Conservation (phyloP, 2,329 filamentous ascomycete species). For the Arachnomyces sp. region DNA sequence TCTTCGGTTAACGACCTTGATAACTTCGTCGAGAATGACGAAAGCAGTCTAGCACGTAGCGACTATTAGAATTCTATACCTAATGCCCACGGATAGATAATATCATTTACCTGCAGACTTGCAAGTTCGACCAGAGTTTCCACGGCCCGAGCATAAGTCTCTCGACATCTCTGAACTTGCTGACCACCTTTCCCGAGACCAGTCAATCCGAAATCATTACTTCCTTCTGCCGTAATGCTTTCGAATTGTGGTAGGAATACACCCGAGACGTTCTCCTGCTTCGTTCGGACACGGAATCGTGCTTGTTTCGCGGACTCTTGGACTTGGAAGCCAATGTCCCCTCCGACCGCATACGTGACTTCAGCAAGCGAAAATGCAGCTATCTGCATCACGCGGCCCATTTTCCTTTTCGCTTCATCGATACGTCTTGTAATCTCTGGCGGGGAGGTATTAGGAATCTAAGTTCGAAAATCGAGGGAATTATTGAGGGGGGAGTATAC, state of each 20-base stretch:
- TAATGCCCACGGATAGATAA: neutral
- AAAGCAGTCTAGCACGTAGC: constrained; percentile 65
- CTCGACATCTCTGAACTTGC: constrained; percentile 87
- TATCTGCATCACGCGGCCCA: constrained; percentile 99
- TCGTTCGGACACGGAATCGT: constrained; percentile 84
- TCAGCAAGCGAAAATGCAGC: constrained; percentile 95
- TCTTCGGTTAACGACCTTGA: constrained; percentile 97
- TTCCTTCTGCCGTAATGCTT: constrained; percentile 78
- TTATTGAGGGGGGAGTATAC: constrained; percentile 40
- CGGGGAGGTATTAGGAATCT: constrained; percentile 14
- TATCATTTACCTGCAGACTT: constrained; percentile 65
- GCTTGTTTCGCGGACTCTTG: constrained; percentile 92
- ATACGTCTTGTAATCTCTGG: constrained; percentile 92
- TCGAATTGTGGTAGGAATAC: constrained; percentile 92
- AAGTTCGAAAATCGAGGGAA: constrained; percentile 6
- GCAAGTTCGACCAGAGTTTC: constrained; percentile 93
- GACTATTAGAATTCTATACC: constrained; percentile 8
- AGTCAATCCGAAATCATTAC: constrained; percentile 92
- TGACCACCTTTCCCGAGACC: constrained; percentile 94
- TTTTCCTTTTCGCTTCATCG: constrained; percentile 98
- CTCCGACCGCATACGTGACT: constrained; percentile 93
- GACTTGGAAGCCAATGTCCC: constrained; percentile 93
- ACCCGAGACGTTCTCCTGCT: constrained; percentile 97
- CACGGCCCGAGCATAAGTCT: constrained; percentile 92
- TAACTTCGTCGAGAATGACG: constrained; percentile 95